Evolutionary conservation across 164 flowering plant species (phyloP), one percentile per base, ranked within the genome.

Genomic region (Dillenia turbinata): DNA sequence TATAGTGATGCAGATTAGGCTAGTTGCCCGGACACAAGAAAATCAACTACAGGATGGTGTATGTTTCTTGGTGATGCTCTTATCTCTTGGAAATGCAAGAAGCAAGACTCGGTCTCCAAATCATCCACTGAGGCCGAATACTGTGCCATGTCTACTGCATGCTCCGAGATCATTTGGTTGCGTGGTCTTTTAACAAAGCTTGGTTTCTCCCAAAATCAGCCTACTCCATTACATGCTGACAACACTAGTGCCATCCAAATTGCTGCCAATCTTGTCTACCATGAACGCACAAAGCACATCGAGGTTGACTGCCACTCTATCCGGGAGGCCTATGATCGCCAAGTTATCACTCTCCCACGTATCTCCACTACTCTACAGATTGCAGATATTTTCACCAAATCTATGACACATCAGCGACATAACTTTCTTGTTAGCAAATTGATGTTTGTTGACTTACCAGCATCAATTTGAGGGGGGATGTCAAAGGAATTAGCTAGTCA

Each of bases 21-120:
- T 33, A 7, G 40, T 33, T 33, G 40, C 40, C 40, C 40, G 0
- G 40, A 33, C 40, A 33, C 56, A 11, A 47, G n/a, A 43, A 59
- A 47, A 47, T 59, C 52, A 47, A 59, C 62, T 19, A 59, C 52
- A 2, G 52, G 52, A 47, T 59, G 14, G 62, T 47, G 62, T 59
- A 59, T 59, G 43, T 59, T 59, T 59, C 52, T 44, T 61, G 65
- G 65, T 52, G 49, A 51, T 61, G 65, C 65, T 43, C 49, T 52
- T 51, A 33, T 33, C 40, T 33, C 7, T 33, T 33, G 40, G 40
- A 33, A 33, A 33, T 33, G 7, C 7, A 33, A 51, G 44, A 49
- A 47, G 53, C 53, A 60, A 11, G 44, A 49, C 53, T 48, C 10
- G 7, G 63, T 44, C 7, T 33, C 40, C 40, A 33, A 33, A 33